Evolutionary conservation across 768 basidiomycete genomes (phyloP), one percentile per base, ranked within the genome.

Genomic region (Leccinum barrowsii): DNA sequence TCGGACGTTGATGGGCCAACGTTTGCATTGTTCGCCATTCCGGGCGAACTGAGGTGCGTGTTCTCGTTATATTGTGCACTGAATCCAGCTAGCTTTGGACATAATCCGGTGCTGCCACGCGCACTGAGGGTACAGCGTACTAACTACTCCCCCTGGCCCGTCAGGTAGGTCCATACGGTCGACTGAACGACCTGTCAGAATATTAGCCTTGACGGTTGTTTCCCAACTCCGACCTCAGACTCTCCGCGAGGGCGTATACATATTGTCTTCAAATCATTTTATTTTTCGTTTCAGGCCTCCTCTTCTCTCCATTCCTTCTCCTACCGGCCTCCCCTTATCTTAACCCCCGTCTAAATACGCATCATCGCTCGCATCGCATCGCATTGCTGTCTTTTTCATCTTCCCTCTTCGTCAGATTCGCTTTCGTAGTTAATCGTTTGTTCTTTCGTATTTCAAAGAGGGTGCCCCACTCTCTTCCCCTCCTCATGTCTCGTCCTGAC

Each of bases 401-500:
- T 32, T 51, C 52, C 50, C 52, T 62, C 52, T 57, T 64, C 59
- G 50, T 61, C 59, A 52, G 37, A 57, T 37, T 67, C 64, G 67
- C 74, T 71, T 68, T 70, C 65, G 68, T 66, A 44, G 65, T 67
- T 73, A 62, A 40, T 67, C 66, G 67, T 59, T 63, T 67, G 56
- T 67, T 65, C 58, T 58, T 62, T 59, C 44, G 48, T 65, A 64
- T 66, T 68, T 67, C 61, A 60, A 63, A 59, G 56, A 54, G 66
- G 59, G 65, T 19, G 52, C 30, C 37, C 48, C 37, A 44, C 60
- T 28, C 2, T 49, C 55, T 55, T 50, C 54, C 51, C 47, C 47
- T 21, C 35, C 44, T 46, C 61, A 82, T 83, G 82, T 79, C 81
- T 50, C 78, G 70, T 57, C 63, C 69, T 59, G 80, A 80, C 53